Evolutionary conservation across 148 eudicot genomes (phyloP).

Genomic region (Rhododendron kiyosumense): DNA sequence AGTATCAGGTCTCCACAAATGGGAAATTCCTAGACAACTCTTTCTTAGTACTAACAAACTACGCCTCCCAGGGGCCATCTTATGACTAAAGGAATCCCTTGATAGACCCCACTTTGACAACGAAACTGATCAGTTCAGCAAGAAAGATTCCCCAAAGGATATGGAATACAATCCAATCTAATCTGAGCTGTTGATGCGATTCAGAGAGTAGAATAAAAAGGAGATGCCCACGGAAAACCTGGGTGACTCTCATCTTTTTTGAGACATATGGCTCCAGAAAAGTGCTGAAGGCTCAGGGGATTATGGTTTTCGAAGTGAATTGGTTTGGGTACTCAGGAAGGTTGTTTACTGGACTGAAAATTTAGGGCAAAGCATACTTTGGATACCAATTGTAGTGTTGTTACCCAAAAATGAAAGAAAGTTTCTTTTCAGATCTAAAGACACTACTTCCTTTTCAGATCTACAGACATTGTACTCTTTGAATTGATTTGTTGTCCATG

Average conservation of each 20-base stretch:
- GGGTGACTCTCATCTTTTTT: neutral
- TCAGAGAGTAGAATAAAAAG: neutral
- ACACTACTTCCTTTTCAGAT: neutral
- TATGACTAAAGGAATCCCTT: conserved; percentile 50
- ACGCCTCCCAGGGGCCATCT: conserved; percentile 60
- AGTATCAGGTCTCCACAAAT: conserved; percentile 45
- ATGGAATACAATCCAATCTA: neutral
- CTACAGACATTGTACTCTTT: neutral
- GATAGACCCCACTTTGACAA: neutral
- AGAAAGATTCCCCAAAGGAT: neutral
- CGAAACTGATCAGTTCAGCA: neutral
- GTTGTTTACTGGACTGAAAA: neutral
- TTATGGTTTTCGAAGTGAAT: neutral
- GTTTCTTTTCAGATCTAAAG: neutral
- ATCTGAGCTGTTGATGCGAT: neutral
- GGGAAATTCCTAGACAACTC: conserved; percentile 53
- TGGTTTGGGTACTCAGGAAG: neutral
- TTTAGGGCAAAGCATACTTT: conserved; percentile 1
- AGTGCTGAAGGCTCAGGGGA: neutral
- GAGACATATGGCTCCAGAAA: neutral
- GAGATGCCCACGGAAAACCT: neutral
- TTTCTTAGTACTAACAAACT: conserved; percentile 53
- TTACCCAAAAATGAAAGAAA: neutral
- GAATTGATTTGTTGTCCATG: neutral
- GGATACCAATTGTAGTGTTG: neutral